These are phyloP conservation scores for Garcia nutans DNA, from an alignment of 345 rosid species.

Conservation along the genomic window DNA sequence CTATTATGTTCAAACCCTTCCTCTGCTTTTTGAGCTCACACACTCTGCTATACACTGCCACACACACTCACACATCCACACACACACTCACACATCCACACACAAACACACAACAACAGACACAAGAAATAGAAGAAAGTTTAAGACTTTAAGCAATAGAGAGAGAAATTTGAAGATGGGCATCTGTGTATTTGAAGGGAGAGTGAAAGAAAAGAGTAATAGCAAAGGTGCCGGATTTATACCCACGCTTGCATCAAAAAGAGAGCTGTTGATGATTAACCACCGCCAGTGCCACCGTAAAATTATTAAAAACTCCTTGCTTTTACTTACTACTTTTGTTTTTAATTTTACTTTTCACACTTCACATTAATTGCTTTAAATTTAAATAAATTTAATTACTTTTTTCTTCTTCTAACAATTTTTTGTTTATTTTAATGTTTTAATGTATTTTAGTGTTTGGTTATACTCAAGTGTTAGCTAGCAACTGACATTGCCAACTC, in stretches of 20 bases:
- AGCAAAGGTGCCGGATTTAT: conserved; percentile 67
- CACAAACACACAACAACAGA: not conserved
- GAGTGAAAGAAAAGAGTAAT: conserved; percentile 28
- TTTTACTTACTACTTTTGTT: not conserved
- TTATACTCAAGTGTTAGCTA: conserved; percentile 20
- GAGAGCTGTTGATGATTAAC: conserved; percentile 88
- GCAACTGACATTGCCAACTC: conserved; percentile 59
- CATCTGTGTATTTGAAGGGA: conserved; percentile 22
- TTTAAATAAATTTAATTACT: not conserved
- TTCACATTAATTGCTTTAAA: not conserved
- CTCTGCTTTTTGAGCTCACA: conserved; percentile 22
- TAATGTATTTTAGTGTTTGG: conserved; percentile 19
- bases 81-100: conserved; percentile 7
- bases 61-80: conserved; percentile 24
- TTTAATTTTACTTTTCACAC: not conserved
- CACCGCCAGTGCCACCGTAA: conserved; percentile 77
- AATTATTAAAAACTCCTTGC: conserved; percentile 26
- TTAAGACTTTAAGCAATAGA: not conserved
- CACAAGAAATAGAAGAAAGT: conserved; percentile 11
- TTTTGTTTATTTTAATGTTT: conserved; percentile 19
- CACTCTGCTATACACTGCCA: conserved; percentile 19
- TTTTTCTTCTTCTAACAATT: not conserved
- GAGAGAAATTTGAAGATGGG: conserved; percentile 20
- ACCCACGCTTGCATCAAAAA: conserved; percentile 98
- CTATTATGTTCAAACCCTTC: conserved; percentile 30